These are phyloP conservation scores for Cyberlindnera euphorbiiphila DNA, from an alignment of 805 yeast genomes.

Conservation along the genomic window DNA sequence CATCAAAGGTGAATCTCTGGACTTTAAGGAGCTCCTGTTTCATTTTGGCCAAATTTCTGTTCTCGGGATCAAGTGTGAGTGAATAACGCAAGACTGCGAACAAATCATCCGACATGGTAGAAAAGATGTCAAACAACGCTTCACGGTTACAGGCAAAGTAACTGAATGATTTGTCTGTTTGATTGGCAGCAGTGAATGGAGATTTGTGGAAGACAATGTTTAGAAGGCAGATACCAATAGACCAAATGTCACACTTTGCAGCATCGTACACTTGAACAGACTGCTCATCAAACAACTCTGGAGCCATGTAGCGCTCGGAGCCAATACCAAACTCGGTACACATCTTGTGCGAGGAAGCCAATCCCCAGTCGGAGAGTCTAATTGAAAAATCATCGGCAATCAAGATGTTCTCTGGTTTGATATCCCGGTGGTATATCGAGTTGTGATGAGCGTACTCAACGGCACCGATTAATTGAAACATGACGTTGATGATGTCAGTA, in stretches of 20 bases:
- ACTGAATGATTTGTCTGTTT: slow-evolving; percentile 74
- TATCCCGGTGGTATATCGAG: slow-evolving; percentile 78
- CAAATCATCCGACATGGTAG: slow-evolving; percentile 81
- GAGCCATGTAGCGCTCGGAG: slow-evolving; percentile 91
- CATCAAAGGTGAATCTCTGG: slow-evolving; percentile 78
- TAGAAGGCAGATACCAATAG: slow-evolving; percentile 76
- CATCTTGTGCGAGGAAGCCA: slow-evolving; percentile 47
- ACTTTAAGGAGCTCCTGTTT: slow-evolving; percentile 56
- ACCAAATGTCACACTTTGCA: slow-evolving; percentile 83
- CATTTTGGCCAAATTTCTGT: slow-evolving; percentile 65
- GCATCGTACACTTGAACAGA: slow-evolving; percentile 64
- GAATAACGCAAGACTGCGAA: slow-evolving; percentile 78
- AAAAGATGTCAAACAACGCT: slow-evolving; percentile 86
- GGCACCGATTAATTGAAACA: slow-evolving; percentile 65
- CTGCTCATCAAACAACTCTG: slow-evolving; percentile 71
- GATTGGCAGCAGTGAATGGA: slow-evolving; percentile 80
- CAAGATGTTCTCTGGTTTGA: slow-evolving; percentile 76
- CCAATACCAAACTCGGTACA: slow-evolving; percentile 83
- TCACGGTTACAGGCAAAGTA: slow-evolving; percentile 87
- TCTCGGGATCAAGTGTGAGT: slow-evolving; percentile 80
- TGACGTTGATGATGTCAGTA: slow-evolving; percentile 47
- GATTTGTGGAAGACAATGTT: slow-evolving; percentile 85
- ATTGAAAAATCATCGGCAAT: slow-evolving; percentile 49
- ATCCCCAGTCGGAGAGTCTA: slow-evolving; percentile 74
- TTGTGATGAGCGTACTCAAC: slow-evolving; percentile 66